These are phyloP conservation scores for Xerocomellus amylosporus DNA, from an alignment of 768 basidiomycete genomes.

Conservation along the genomic window DNA sequence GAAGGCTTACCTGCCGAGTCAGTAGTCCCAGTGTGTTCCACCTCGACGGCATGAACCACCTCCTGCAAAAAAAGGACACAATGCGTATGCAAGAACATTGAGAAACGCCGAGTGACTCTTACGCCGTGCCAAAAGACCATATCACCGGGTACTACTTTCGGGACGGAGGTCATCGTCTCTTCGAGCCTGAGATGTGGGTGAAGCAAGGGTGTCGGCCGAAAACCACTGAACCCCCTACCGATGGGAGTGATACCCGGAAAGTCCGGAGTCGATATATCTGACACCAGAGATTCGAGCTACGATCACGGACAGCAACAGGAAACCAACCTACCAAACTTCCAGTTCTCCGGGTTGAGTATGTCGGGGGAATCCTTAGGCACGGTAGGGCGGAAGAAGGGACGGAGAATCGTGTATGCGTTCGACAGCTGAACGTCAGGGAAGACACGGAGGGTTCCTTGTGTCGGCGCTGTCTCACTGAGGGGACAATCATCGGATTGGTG, in stretches of 20 bases:
- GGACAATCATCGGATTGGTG: not conserved
- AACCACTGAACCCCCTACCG: conserved; percentile 34
- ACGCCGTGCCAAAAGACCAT: conserved; percentile 78
- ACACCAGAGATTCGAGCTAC: conserved; percentile 1
- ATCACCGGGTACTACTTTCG: conserved; percentile 71
- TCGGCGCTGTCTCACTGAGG: conserved; percentile 59
- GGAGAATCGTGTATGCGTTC: conserved; percentile 69
- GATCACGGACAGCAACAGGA: conserved; percentile 20
- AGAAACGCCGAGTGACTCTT: conserved; percentile 1
- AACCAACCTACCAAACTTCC: conserved; percentile 44
- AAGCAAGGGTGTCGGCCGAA: conserved; percentile 47
- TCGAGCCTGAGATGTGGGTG: conserved; percentile 69
- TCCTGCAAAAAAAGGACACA: conserved; percentile 33
- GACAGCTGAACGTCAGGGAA: conserved; percentile 65
- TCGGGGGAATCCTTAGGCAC: conserved; percentile 40
- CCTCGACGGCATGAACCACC: conserved; percentile 46
- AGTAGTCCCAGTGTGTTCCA: conserved; percentile 48
- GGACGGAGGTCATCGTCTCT: conserved; percentile 66
- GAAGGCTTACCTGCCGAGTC: conserved; percentile 52
- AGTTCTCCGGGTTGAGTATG: conserved; percentile 49
- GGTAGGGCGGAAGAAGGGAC: conserved; percentile 69
- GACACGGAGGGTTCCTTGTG: conserved; percentile 65
- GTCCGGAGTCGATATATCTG: conserved; percentile 47
- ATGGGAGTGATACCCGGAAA: conserved; percentile 48
- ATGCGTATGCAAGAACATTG: not conserved